These are phyloP conservation scores for Tephrocybe sp. DNA, from an alignment of 768 basidiomycete species.

Conservation along the genomic window DNA sequence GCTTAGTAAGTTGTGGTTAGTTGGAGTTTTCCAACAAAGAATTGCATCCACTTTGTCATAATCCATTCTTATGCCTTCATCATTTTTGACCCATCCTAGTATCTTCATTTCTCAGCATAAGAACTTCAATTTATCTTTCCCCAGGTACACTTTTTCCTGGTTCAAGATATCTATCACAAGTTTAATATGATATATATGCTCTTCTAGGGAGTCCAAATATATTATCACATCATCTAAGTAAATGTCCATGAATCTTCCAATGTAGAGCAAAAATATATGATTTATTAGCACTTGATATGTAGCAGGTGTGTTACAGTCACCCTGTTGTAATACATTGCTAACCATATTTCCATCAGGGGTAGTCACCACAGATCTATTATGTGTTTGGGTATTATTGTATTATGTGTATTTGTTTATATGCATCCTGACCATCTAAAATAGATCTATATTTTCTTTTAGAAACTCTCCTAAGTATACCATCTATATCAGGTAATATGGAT, in stretches of 20 bases:
- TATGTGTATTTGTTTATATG: constrained; percentile 46
- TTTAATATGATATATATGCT: constrained; percentile 1
- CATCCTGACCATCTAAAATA: constrained; percentile 37
- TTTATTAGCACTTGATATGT: constrained; percentile 40
- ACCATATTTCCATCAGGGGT: constrained; percentile 32
- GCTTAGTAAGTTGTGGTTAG: too few relatives aligned
- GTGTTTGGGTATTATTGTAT: constrained; percentile 23
- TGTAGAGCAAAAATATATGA: constrained; percentile 26
- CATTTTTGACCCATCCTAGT: neutral
- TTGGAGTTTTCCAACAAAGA: neutral
- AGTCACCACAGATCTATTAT: constrained; percentile 21
- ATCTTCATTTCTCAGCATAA: neutral
- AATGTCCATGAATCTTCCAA: constrained; percentile 37
- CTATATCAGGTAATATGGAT: constrained; percentile 35
- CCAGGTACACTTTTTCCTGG: neutral
- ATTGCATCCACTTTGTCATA: neutral
- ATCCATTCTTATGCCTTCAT: neutral
- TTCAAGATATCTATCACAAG: neutral
- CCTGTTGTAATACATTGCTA: constrained; percentile 28
- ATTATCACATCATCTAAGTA: constrained; percentile 12
- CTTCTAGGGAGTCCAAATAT: constrained; percentile 2
- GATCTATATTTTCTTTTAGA: constrained; percentile 26
- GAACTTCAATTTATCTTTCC: neutral
- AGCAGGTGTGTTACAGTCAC: constrained; percentile 27
- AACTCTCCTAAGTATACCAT: constrained; percentile 31